Base-by-base conservation (phyloP, 345 rosid species). In the Iberis pinnata region DNA sequence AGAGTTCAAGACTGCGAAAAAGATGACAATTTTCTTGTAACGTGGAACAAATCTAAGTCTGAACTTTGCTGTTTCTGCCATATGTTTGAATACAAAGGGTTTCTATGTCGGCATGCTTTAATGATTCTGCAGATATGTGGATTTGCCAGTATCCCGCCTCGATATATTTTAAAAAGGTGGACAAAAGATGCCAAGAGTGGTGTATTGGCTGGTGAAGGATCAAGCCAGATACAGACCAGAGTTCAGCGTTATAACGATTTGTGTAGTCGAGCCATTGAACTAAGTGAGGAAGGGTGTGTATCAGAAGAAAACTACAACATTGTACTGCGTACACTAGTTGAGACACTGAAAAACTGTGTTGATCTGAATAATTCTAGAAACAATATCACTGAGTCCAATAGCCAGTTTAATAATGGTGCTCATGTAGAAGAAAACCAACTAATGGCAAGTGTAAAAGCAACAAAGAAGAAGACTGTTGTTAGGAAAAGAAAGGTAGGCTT, bases 41-140 rank as follows among this genome's bases (percentile, higher is more conserved):
- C 61, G 9, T 81, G 88, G 84, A 73, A 63, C 56, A 76, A 70
- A 43, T 50, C 65, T 7, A 67, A 64, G 63, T 69, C 70, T 11
- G 80, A 76, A 41, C 77, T 81, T 37, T 64, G 80, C 35, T 81
- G 88, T 47, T 69, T 75, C 68, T 81, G 88, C 61, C 76, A 49
- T 25, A 47, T 76, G 58, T 81, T 70, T 63, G 88, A 76, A 40
- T 78, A 74, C 78, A 81, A 59, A 55, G 88, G 88, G 58, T 78
- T 62, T 58, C 80, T 78, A 6, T 81, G 88, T 59, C 70, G 88
- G 24, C 88, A 81, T 60, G 81, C 88, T 25, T 55, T 81, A 75
- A 72, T 81, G 73, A 80, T 81, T 64, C 77, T 81, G 49, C 88
- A 81, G 67, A 81, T 81, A 58, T 81, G 84, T 47, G 80, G 78